A percentile compares a stretch with the other conserved stretches of the same genome.
Conservation (phyloP, 176 grass and related monocot genomes). For the Luzula sylvatica region DNA sequence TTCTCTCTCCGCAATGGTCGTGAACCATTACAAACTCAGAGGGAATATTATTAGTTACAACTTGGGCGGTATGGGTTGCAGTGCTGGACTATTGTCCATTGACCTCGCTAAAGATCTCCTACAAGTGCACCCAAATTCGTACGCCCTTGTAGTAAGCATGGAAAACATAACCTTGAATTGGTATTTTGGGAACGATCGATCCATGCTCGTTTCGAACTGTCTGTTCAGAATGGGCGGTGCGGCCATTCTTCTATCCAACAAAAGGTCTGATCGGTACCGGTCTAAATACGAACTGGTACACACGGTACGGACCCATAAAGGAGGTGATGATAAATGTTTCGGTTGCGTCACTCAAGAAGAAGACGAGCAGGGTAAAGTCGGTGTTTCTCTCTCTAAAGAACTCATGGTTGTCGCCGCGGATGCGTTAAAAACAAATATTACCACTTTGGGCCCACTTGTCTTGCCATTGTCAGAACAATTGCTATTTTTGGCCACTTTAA, state of each 20-base stretch:
- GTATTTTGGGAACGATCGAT: slow-evolving; percentile 87
- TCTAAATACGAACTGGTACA: slow-evolving; percentile 81
- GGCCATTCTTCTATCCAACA: slow-evolving; percentile 68
- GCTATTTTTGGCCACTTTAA: slow-evolving; percentile 46
- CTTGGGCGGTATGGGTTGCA: slow-evolving; percentile 84
- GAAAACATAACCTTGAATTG: slow-evolving; percentile 94
- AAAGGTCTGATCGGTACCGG: slow-evolving; percentile 26
- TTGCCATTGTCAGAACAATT: slow-evolving; percentile 73
- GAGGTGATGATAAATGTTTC: slow-evolving; percentile 69
- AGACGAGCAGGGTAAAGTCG: slow-evolving; percentile 35
- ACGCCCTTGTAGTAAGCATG: slow-evolving; percentile 78
- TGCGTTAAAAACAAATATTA: slow-evolving; percentile 96
- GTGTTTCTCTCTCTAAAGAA: slow-evolving; percentile 82
- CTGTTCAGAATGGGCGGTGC: slow-evolving; percentile 89
- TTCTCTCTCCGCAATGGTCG: slow-evolving; percentile 77
- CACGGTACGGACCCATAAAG: slow-evolving; percentile 75
- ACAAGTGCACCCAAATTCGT: slow-evolving; percentile 59
- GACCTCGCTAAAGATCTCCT: slow-evolving; percentile 76
- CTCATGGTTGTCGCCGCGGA: slow-evolving; percentile 89
- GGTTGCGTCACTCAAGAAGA: slow-evolving; percentile 78
- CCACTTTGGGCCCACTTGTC: slow-evolving; percentile 69
- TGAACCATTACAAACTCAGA: slow-evolving; percentile 82
- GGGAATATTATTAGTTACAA: slow-evolving; percentile 82
- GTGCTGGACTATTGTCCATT: slow-evolving; percentile 55
- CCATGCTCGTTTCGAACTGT: slow-evolving; percentile 83